Conservation (phyloP, 2,329 filamentous ascomycete species). For the Sporothrix phasma region DNA sequence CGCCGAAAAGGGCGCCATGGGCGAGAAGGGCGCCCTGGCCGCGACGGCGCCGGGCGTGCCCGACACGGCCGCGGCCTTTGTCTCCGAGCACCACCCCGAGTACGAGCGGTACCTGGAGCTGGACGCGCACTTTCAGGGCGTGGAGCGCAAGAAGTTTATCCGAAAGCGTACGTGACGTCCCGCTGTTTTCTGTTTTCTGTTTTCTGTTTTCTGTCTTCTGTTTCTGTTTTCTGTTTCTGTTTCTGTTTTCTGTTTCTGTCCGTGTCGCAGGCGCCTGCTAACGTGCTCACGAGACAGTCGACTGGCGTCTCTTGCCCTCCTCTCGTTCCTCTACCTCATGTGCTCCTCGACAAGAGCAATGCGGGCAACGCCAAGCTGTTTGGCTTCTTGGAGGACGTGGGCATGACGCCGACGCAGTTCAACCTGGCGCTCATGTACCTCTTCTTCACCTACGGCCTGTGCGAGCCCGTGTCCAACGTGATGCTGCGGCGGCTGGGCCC, state of each 20-base stretch:
- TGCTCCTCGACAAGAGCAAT: slow-evolving; percentile 33
- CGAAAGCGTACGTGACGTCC: neutral
- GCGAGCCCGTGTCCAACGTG: slow-evolving; percentile 13
- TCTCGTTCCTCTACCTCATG: slow-evolving; percentile 29
- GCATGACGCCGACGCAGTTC: slow-evolving; percentile 10
- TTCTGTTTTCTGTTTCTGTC: too few species aligned
- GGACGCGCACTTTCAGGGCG: neutral
- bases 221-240: too few species aligned
- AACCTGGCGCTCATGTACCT: slow-evolving; percentile 14
- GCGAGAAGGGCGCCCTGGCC: neutral
- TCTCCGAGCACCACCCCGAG: slow-evolving; percentile 7
- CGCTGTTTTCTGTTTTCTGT: too few species aligned
- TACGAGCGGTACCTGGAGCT: slow-evolving; percentile 7
- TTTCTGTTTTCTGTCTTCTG: too few species aligned
- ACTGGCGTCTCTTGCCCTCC: slow-evolving; percentile 39
- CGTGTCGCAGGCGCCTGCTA: too few species aligned
- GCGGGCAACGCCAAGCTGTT: slow-evolving; percentile 30
- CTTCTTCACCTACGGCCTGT: slow-evolving; percentile 8
- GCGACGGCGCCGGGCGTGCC: neutral
- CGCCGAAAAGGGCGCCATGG: neutral
- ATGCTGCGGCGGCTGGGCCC: neutral
- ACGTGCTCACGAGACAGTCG: slow-evolving; percentile 27
- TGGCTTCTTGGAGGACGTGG: slow-evolving; percentile 1
- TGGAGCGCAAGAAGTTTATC: slow-evolving; percentile 3
- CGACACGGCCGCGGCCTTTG: neutral